Conservation (phyloP, 345 rosid species). For the Pelargonium nanum region DNA sequence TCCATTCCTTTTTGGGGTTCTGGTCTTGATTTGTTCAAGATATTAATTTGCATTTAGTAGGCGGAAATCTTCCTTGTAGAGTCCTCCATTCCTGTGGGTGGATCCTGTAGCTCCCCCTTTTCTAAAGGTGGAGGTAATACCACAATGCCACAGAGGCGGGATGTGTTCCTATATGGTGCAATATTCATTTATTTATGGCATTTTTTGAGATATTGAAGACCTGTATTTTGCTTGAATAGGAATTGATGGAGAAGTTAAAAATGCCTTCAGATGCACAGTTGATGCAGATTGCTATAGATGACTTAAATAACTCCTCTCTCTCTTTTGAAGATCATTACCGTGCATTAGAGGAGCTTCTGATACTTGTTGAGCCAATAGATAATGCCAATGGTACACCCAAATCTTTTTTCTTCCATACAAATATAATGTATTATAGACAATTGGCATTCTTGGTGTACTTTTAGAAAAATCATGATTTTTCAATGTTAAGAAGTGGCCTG, state of each 20-base stretch:
- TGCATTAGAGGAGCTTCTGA: conserved; percentile 69
- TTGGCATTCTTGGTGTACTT: background rate
- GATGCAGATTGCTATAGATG: conserved; percentile 71
- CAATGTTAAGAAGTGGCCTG: background rate
- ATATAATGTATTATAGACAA: background rate
- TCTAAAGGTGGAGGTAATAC: no score
- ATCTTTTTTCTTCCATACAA: background rate
- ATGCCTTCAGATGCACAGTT: conserved; percentile 77
- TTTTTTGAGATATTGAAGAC: background rate
- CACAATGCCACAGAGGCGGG: no score
- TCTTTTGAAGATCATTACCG: conserved; percentile 68
- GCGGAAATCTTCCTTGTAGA: background rate
- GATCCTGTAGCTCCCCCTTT: background rate
- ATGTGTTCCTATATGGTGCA: no score
- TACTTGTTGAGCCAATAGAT: conserved; percentile 88
- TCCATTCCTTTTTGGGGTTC: background rate
- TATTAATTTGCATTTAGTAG: background rate
- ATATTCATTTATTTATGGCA: no score
- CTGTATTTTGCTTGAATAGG: conserved; percentile 28
- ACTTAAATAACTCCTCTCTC: conserved; percentile 61
- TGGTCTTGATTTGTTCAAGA: background rate
- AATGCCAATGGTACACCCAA: conserved; percentile 67
- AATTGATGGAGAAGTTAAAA: conserved; percentile 64
- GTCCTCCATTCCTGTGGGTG: background rate
- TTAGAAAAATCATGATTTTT: background rate